Evolutionary conservation across 805 yeast species (phyloP).

Genomic region (Myxozyma mucilagina): DNA sequence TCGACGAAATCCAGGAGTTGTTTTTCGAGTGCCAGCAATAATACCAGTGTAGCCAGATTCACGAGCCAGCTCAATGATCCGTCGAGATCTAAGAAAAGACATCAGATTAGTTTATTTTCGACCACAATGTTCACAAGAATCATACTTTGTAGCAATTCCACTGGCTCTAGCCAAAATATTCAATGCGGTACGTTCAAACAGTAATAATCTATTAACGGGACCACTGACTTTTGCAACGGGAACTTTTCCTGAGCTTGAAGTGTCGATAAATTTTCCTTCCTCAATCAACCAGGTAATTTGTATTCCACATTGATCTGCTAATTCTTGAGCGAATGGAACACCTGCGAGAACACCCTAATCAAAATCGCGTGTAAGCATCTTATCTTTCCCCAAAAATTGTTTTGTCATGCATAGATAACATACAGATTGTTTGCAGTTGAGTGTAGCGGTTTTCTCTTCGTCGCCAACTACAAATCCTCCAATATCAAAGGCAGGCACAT

Average conservation of each 20-base stretch:
- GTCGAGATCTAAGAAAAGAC: slow-evolving; percentile 43
- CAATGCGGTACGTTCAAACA: slow-evolving; percentile 84
- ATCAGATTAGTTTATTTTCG: background rate
- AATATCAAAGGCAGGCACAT: slow-evolving; percentile 89
- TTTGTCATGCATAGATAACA: background rate
- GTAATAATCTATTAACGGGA: slow-evolving; percentile 71
- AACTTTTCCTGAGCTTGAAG: slow-evolving; percentile 54
- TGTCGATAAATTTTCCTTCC: slow-evolving; percentile 65
- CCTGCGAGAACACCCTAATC: slow-evolving; percentile 72
- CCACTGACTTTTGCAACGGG: slow-evolving; percentile 79
- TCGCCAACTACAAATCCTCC: slow-evolving; percentile 96
- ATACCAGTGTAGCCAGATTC: slow-evolving; percentile 71
- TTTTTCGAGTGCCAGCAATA: slow-evolving; percentile 94
- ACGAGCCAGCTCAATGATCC: slow-evolving; percentile 61
- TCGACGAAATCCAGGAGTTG: slow-evolving; percentile 92
- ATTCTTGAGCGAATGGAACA: slow-evolving; percentile 85
- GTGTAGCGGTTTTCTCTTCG: slow-evolving; percentile 65
- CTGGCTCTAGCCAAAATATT: slow-evolving; percentile 79
- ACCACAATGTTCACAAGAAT: background rate
- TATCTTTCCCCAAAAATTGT: too few species aligned
- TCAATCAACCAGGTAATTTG: slow-evolving; percentile 67
- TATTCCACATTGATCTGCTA: slow-evolving; percentile 72
- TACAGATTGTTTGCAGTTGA: slow-evolving; percentile 69
- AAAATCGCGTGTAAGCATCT: background rate
- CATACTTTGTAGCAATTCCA: slow-evolving; percentile 77